Conservation (phyloP, 163 green algal genomes). For the Botryococcus braunii region DNA sequence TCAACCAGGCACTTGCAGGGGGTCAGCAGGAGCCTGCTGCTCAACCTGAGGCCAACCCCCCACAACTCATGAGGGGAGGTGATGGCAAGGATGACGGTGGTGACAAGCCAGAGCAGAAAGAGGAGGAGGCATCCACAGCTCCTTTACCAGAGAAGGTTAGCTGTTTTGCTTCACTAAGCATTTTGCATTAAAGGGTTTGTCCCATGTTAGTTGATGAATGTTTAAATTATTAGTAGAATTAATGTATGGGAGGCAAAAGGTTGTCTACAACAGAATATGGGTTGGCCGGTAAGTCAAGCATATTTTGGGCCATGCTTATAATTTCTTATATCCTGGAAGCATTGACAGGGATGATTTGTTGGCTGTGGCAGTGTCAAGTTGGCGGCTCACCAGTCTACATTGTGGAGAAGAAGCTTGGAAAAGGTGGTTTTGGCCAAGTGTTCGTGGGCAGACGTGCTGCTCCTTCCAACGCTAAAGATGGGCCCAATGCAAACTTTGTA, state of each 20-base stretch:
- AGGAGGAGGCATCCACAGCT: conserved; percentile 48
- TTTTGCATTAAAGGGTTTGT: not conserved
- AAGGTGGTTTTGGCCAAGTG: conserved; percentile 96
- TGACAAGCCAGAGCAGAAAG: conserved; percentile 30
- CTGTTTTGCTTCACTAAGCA: not conserved
- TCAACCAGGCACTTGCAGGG: no score
- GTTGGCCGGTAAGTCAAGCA: not conserved
- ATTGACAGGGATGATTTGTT: not conserved
- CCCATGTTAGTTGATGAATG: not conserved
- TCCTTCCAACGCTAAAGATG: conserved; percentile 45
- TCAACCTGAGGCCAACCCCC: no score
- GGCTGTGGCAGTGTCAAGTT: conserved; percentile 65
- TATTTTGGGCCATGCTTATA: not conserved
- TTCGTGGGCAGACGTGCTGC: conserved; percentile 65
- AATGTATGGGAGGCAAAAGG: not conserved
- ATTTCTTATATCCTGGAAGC: no score
- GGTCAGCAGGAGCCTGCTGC: no score
- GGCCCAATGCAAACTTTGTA: conserved; percentile 39
- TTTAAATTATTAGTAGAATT: not conserved
- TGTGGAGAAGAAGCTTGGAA: conserved; percentile 93
- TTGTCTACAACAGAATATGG: not conserved
- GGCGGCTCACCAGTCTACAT: conserved; percentile 89
- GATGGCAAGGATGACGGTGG: conserved; percentile 10
- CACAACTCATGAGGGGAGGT: conserved; percentile 15
- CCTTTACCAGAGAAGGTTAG: conserved; percentile 68